Evolutionary conservation across 192 early-diverging fungal genomes (phyloP).

Genomic region (Coemansia sp.): DNA sequence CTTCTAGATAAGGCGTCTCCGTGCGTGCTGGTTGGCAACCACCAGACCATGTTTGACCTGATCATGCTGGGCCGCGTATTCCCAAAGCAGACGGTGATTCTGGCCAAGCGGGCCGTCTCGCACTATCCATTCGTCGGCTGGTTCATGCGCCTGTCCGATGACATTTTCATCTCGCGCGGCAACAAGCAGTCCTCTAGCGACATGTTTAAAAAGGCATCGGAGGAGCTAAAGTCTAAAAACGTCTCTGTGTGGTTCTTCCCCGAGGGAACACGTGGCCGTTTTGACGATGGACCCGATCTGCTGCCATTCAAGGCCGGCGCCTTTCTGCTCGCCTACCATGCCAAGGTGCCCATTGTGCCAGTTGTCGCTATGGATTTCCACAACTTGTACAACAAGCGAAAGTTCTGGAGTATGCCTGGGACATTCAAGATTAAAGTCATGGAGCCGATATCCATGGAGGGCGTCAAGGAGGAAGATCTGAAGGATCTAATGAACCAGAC

Average conservation of each 20-base stretch:
- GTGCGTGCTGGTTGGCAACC: conserved; percentile 80
- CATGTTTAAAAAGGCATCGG: conserved; percentile 75
- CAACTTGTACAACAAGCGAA: conserved; percentile 49
- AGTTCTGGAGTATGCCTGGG: conserved; percentile 44
- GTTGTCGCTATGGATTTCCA: conserved; percentile 77
- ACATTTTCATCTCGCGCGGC: conserved; percentile 90
- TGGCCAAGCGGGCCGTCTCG: conserved; percentile 74
- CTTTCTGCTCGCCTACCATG: conserved; percentile 92
- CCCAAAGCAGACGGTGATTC: conserved; percentile 67
- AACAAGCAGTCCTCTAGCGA: conserved; percentile 83
- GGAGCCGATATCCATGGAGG: conserved; percentile 46
- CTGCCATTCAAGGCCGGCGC: conserved; percentile 96
- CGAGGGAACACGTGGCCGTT: conserved; percentile 89
- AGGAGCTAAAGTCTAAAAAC: conserved; percentile 73
- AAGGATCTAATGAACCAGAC: conserved; percentile 45
- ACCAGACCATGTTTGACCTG: conserved; percentile 85
- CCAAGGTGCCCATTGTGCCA: conserved; percentile 84
- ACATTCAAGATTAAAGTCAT: conserved; percentile 52
- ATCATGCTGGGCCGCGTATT: conserved; percentile 72
- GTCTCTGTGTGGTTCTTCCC: conserved; percentile 90
- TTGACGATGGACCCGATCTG: conserved; percentile 60
- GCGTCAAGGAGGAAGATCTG: conserved; percentile 49
- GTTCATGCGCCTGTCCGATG: conserved; percentile 73
- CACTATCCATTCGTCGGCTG: conserved; percentile 79
- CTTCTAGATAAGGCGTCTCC: conserved; percentile 54